phyloP scores from a whole-genome alignment of 139 green algal species.

The Picochlorum sp. region DNA sequence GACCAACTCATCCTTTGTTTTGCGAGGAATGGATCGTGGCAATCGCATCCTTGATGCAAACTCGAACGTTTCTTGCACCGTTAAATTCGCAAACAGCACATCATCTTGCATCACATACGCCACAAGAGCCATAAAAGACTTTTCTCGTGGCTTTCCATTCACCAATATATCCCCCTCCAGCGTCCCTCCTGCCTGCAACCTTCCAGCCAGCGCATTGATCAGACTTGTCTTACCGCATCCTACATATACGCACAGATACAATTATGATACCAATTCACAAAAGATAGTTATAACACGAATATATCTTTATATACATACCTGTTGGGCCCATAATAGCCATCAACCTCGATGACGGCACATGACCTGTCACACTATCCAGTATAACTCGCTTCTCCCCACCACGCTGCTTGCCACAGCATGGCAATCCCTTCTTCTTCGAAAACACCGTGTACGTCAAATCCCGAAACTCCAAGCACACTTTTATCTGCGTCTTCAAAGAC shows the following conservation, averaged over 20 bases:
- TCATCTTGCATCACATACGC: constrained; percentile 48
- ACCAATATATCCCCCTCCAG: constrained; percentile 28
- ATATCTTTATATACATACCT: constrained; percentile 1
- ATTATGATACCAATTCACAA: no score
- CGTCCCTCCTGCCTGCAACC: constrained; percentile 14
- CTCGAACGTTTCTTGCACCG: constrained; percentile 54
- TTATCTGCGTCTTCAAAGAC: background rate
- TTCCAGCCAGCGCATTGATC: constrained; percentile 29
- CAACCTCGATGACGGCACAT: constrained; percentile 19
- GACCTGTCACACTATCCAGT: constrained; percentile 15
- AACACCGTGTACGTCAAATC: constrained; percentile 21
- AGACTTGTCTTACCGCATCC: constrained; percentile 30
- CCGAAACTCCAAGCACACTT: constrained; percentile 17
- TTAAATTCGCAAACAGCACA: constrained; percentile 48
- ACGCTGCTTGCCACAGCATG: no score
- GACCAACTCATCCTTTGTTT: constrained; percentile 15
- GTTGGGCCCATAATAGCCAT: constrained; percentile 33
- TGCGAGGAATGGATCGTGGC: constrained; percentile 13
- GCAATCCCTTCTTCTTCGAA: constrained; percentile 1
- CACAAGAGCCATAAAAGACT: constrained; percentile 7
- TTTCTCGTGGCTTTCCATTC: constrained; percentile 15
- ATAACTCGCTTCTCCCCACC: constrained; percentile 11
- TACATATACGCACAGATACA: background rate
- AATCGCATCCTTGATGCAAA: constrained; percentile 47
- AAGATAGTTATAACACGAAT: no score